A percentile compares a stretch with the other conserved stretches of the same genome.
phyloP scores from a whole-genome alignment of 768 basidiomycete species.

The Kwoniella shandongensis region DNA sequence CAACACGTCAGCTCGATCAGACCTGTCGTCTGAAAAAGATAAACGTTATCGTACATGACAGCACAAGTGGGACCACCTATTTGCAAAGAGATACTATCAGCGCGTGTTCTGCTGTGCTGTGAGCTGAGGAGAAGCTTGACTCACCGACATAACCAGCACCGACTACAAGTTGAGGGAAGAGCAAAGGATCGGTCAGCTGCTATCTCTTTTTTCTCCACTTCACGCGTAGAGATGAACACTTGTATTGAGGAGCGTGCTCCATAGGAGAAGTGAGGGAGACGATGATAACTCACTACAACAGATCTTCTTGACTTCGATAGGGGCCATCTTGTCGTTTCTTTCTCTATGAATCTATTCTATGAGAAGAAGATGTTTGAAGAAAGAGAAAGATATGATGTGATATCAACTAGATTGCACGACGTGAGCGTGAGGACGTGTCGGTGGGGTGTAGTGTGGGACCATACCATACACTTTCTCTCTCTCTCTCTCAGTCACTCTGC shows the following conservation, averaged over 20 bases:
- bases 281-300: constrained; percentile 76
- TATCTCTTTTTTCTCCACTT: background rate
- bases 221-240: no score
- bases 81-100: constrained; percentile 18
- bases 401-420: no score
- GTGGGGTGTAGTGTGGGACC: no score
- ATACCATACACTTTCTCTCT: no score
- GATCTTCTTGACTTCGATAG: constrained; percentile 70
- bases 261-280: no score
- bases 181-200: background rate
- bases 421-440: no score
- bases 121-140: constrained; percentile 19
- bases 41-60: constrained; percentile 61
- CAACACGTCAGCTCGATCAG: constrained; percentile 9
- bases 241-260: no score
- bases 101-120: background rate
- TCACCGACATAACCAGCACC: constrained; percentile 76
- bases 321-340: constrained; percentile 43
- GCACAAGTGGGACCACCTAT: constrained; percentile 92
- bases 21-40: constrained; percentile 1
- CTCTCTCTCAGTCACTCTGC: no score
- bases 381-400: background rate
- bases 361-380: constrained; percentile 5
- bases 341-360: constrained; percentile 1
- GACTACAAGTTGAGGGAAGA: constrained; percentile 24